These are phyloP conservation scores for Phoma sp. DNA, from an alignment of 2,329 filamentous ascomycete genomes.

Conservation along the genomic window DNA sequence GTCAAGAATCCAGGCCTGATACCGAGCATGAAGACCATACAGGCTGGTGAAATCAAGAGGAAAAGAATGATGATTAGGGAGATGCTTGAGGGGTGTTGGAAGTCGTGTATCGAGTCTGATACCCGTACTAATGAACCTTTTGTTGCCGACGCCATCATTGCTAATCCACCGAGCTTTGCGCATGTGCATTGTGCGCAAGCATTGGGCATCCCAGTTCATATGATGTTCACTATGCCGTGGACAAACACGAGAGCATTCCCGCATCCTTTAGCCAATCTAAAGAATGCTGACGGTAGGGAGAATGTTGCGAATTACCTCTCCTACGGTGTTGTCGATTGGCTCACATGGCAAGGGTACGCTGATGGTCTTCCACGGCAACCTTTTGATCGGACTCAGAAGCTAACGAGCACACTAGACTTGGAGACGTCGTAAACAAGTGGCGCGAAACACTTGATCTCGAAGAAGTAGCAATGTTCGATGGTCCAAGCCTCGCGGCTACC, in stretches of 20 bases:
- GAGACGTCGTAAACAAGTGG: conserved; percentile 55
- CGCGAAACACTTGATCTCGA: conserved; percentile 33
- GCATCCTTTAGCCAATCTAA: conserved; percentile 59
- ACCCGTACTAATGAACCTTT: conserved; percentile 62
- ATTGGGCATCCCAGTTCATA: conserved; percentile 73
- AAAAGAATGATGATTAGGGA: conserved; percentile 6
- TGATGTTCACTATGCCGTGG: conserved; percentile 82
- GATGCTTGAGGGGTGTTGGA: conserved; percentile 40
- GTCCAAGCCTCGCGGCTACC: conserved; percentile 49
- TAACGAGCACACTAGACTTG: not conserved
- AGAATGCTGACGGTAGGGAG: conserved; percentile 36
- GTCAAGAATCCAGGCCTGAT: conserved; percentile 55
- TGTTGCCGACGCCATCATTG: conserved; percentile 79
- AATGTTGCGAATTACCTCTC: conserved; percentile 51
- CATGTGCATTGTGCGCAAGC: conserved; percentile 77
- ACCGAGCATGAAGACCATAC: conserved; percentile 45
- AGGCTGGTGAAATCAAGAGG: conserved; percentile 6
- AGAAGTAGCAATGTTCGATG: conserved; percentile 17
- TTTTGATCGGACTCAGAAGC: too few relatives aligned
- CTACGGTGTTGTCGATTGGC: conserved; percentile 38
- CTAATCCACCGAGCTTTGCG: conserved; percentile 78
- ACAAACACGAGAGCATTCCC: conserved; percentile 54
- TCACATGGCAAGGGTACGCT: conserved; percentile 4
- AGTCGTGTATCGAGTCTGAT: conserved; percentile 46
- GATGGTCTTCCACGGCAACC: too few relatives aligned